Evolutionary conservation across 129 eudicot genomes (phyloP).

Genomic region (Oenanthe sinensis): DNA sequence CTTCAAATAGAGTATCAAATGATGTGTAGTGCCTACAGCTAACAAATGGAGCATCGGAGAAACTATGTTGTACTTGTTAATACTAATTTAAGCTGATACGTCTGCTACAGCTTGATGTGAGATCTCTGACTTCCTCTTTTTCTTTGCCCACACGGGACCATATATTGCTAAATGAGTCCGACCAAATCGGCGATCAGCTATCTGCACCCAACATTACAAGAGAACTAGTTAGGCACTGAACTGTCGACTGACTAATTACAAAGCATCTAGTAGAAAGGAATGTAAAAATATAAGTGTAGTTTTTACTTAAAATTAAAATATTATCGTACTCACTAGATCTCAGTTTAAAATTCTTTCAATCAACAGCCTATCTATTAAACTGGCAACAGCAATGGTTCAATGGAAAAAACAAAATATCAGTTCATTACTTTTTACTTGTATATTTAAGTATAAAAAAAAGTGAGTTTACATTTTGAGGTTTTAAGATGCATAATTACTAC

Average conservation of each 20-base stretch:
- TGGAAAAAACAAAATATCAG: no score
- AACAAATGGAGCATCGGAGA: neutral
- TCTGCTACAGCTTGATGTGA: conserved; percentile 13
- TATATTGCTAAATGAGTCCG: conserved; percentile 86
- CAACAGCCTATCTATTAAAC: neutral
- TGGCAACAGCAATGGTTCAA: neutral
- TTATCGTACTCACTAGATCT: neutral
- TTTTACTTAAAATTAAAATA: neutral
- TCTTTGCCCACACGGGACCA: conserved; percentile 88
- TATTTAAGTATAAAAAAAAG: no score
- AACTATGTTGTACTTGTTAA: neutral
- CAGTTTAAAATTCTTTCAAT: neutral
- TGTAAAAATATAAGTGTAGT: neutral
- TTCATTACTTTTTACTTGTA: no score
- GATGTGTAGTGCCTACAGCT: neutral
- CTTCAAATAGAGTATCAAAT: neutral
- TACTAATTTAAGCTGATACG: conserved; percentile 6
- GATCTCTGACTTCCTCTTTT: conserved; percentile 38
- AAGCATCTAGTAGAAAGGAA: neutral
- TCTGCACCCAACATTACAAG: conserved; percentile 35
- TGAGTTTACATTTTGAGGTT: no score
- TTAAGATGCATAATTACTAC: no score
- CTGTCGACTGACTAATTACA: neutral
- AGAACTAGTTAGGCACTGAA: conserved; percentile 1
- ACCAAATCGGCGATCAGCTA: conserved; percentile 90